Percentiles rank a stretch among this genome's conserved stretches.
Evolutionary conservation across 257 asterid species (phyloP).

Genomic region (Salvia splendens): DNA sequence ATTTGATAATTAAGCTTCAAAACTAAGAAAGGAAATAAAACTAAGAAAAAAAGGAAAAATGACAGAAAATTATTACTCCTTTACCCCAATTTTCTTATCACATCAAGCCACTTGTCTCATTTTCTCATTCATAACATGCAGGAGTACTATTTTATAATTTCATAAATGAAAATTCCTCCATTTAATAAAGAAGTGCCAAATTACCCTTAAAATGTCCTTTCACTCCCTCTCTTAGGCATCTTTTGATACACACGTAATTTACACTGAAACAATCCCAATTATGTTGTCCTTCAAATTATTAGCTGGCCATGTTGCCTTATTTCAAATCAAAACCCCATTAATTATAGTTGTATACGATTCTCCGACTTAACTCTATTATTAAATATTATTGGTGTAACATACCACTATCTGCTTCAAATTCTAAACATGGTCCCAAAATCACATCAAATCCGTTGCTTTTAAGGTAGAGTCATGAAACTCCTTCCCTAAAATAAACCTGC

Average conservation of each 20-base stretch:
- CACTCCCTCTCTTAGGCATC: neutral
- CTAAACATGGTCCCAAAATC: neutral
- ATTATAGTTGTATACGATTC: neutral
- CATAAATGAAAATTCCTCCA: too few relatives aligned
- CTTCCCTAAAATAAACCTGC: slow-evolving; percentile 28
- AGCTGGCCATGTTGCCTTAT: slow-evolving; percentile 34
- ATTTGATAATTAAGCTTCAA: too few relatives aligned
- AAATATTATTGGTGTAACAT: neutral
- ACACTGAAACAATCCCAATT: slow-evolving; percentile 23
- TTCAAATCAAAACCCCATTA: neutral
- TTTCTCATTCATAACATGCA: too few relatives aligned
- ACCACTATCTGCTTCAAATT: too few relatives aligned
- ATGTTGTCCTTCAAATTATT: neutral
- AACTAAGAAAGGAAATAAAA: too few relatives aligned
- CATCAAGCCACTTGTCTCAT: too few relatives aligned
- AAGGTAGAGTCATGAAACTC: too few relatives aligned
- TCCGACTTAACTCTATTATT: neutral
- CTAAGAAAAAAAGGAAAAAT: too few relatives aligned
- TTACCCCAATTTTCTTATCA: too few relatives aligned
- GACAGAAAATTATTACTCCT: too few relatives aligned
- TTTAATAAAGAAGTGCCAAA: too few relatives aligned
- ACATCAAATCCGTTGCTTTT: neutral
- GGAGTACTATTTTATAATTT: too few relatives aligned
- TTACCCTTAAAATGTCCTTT: slow-evolving; percentile 3
- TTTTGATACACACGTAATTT: neutral